phyloP scores from a whole-genome alignment of 1,284 basidiomycete genomes.

The Macrocybe sp. region DNA sequence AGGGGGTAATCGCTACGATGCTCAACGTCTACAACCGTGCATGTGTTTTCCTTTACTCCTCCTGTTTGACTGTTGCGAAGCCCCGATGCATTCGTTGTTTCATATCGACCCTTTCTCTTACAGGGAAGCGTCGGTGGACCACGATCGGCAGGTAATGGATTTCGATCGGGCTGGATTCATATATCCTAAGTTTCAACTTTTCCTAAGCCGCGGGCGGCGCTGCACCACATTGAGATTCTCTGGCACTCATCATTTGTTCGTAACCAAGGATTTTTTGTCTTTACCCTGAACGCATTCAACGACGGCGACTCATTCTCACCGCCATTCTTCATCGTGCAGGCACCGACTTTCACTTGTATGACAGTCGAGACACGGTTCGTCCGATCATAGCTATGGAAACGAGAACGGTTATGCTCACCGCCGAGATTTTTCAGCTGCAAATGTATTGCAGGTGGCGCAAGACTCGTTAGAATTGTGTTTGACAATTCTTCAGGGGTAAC shows the following conservation, averaged over 20 bases:
- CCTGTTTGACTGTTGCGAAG: constrained; percentile 28
- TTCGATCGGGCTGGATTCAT: no score
- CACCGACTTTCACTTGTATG: constrained; percentile 53
- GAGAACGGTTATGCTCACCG: no score
- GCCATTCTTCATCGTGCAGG: constrained; percentile 44
- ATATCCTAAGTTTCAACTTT: no score
- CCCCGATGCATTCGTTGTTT: constrained; percentile 13
- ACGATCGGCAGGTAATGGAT: constrained; percentile 29
- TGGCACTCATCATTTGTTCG: constrained; percentile 27
- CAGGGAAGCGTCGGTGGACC: constrained; percentile 36
- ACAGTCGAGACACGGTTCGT: constrained; percentile 53
- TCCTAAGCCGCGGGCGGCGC: no score
- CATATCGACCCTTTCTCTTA: not conserved
- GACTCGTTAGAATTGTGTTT: not conserved
- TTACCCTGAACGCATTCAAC: not conserved
- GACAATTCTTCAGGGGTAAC: constrained; percentile 38
- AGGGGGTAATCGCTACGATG: constrained; percentile 26
- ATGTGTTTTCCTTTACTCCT: not conserved
- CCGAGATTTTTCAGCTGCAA: constrained; percentile 32
- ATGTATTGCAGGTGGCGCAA: constrained; percentile 23
- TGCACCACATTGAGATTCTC: constrained; percentile 18
- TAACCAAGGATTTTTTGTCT: constrained; percentile 7
- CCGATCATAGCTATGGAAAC: no score
- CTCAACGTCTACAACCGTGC: no score
- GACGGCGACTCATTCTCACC: constrained; percentile 10